phyloP scores from a whole-genome alignment of 1,284 basidiomycete genomes.

The Porogramme epimiltina region DNA sequence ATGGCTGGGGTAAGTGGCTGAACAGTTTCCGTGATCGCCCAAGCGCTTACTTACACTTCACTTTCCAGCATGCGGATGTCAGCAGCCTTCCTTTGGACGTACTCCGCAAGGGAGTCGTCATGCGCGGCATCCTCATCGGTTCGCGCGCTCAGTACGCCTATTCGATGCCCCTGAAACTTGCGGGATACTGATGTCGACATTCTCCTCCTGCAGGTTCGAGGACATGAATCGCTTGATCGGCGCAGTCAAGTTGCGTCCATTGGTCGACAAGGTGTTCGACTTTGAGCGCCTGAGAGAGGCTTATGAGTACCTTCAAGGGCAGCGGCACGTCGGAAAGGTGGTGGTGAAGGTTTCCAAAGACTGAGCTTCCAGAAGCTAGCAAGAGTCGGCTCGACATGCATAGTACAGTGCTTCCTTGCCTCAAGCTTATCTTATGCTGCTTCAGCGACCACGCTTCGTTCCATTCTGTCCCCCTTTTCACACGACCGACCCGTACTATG shows the following conservation, averaged over 20 bases:
- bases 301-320: constrained; percentile 37
- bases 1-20: constrained; percentile 30
- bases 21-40: neutral
- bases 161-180: neutral
- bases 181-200: neutral
- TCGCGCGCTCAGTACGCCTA: constrained; percentile 31
- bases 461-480: no score
- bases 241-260: constrained; percentile 35
- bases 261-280: constrained; percentile 42
- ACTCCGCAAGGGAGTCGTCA: constrained; percentile 15
- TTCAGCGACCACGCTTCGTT: no score
- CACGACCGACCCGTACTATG: no score
- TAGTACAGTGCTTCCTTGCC: no score
- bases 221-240: constrained; percentile 39
- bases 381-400: no score
- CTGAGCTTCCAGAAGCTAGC: no score
- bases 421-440: no score
- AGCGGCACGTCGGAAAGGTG: constrained; percentile 33
- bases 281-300: constrained; percentile 41
- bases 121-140: constrained; percentile 38
- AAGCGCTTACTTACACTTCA: neutral
- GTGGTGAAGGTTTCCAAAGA: neutral
- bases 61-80: constrained; percentile 4
- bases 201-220: constrained; percentile 30
- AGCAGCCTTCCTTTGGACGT: constrained; percentile 7